These are phyloP conservation scores for Sugiyamaella valdiviana DNA, from an alignment of 805 yeast species.

Conservation along the genomic window DNA sequence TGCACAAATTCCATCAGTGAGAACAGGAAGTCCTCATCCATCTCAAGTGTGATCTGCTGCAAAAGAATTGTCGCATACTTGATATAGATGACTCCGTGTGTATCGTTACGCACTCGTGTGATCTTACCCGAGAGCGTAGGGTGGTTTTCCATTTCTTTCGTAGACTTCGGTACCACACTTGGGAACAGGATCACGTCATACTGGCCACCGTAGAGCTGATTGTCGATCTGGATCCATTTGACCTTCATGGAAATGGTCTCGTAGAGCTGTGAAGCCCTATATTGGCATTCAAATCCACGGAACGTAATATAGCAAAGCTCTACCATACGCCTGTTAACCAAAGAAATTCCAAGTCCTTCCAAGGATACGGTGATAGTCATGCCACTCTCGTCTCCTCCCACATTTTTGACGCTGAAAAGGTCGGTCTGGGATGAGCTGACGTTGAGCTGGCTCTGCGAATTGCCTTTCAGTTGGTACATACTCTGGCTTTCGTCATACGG, in stretches of 20 bases:
- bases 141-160: slow-evolving; percentile 76
- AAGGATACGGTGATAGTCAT: slow-evolving; percentile 52
- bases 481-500: slow-evolving; percentile 75
- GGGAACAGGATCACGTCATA: slow-evolving; percentile 89
- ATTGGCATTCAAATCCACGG: slow-evolving; percentile 72
- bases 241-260: slow-evolving; percentile 74
- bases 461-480: slow-evolving; percentile 52
- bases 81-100: slow-evolving; percentile 83
- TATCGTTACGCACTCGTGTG: slow-evolving; percentile 77
- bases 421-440: slow-evolving; percentile 14
- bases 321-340: slow-evolving; percentile 61
- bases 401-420: slow-evolving; percentile 28
- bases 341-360: slow-evolving; percentile 78
- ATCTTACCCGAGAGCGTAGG: slow-evolving; percentile 86
- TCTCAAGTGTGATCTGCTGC: slow-evolving; percentile 87
- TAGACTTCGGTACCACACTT: slow-evolving; percentile 76
- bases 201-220: slow-evolving; percentile 80
- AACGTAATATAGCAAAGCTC: slow-evolving; percentile 82
- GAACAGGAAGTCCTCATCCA: slow-evolving; percentile 88
- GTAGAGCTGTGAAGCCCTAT: slow-evolving; percentile 76
- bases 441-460: slow-evolving; percentile 17
- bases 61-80: slow-evolving; percentile 85
- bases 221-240: slow-evolving; percentile 94
- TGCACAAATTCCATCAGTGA: slow-evolving; percentile 75
- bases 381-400: slow-evolving; percentile 45